Conservation (phyloP, 495 filamentous ascomycete species). For the Alectoria sarmentosa region DNA sequence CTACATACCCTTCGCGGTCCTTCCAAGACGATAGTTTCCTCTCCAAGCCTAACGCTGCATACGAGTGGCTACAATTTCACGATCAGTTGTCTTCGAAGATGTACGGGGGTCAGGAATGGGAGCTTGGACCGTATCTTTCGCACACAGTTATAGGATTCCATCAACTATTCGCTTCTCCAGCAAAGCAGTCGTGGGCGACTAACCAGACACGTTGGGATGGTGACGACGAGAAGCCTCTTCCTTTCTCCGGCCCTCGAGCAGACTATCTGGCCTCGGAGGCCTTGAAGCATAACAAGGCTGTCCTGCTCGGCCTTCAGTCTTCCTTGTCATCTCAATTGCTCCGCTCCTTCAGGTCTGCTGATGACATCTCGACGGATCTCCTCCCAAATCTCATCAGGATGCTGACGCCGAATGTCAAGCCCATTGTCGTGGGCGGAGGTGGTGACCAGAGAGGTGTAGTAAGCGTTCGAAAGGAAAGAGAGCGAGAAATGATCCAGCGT, state of each 20-base stretch:
- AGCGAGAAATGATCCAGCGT: slow-evolving; percentile 69
- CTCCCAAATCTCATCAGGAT: slow-evolving; percentile 76
- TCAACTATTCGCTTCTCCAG: slow-evolving; percentile 67
- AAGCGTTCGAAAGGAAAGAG: slow-evolving; percentile 75
- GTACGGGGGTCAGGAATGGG: slow-evolving; percentile 76
- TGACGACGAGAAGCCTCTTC: slow-evolving; percentile 50
- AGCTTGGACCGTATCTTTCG: slow-evolving; percentile 75
- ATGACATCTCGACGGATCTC: slow-evolving; percentile 70
- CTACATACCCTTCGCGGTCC: slow-evolving; percentile 72
- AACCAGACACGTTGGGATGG: slow-evolving; percentile 34
- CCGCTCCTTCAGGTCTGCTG: slow-evolving; percentile 67
- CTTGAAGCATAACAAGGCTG: slow-evolving; percentile 58
- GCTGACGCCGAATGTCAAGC: slow-evolving; percentile 82
- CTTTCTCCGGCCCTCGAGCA: slow-evolving; percentile 74
- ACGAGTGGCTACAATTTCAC: slow-evolving; percentile 94
- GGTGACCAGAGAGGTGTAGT: slow-evolving; percentile 61
- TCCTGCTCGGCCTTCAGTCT: slow-evolving; percentile 46
- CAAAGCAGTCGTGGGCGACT: slow-evolving; percentile 21
- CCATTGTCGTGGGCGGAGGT: slow-evolving; percentile 76
- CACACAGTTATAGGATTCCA: slow-evolving; percentile 86
- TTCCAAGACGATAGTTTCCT: slow-evolving; percentile 91
- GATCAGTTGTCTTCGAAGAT: slow-evolving; percentile 71
- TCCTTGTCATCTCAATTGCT: slow-evolving; percentile 52
- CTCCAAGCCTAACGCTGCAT: slow-evolving; percentile 76
- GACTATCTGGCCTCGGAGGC: slow-evolving; percentile 73